Percentiles rank a stretch among this genome's conserved stretches.
Conservation (phyloP, 176 grass and related monocot genomes). For the Echinochloa phyllopogon region DNA sequence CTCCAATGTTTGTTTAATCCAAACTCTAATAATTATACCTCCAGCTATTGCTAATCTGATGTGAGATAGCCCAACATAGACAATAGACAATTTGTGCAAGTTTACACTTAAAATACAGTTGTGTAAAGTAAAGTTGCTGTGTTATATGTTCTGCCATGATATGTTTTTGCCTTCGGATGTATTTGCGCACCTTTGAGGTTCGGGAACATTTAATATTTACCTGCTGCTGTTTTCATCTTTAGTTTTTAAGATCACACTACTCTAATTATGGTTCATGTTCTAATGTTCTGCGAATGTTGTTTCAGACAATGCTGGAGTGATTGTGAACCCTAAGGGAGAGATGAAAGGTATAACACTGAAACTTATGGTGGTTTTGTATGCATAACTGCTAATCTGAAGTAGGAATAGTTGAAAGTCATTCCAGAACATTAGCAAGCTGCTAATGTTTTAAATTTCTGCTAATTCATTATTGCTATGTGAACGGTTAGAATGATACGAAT, state of each 20-base stretch:
- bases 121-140: not conserved
- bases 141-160: not conserved
- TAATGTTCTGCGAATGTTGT: constrained; percentile 9
- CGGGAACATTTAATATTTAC: not conserved
- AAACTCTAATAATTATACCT: not conserved
- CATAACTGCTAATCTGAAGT: not conserved
- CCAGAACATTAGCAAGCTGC: not conserved
- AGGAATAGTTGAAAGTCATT: not conserved
- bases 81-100: not conserved
- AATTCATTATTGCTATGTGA: not conserved
- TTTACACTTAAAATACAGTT: not conserved
- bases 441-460: not conserved
- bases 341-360: constrained; percentile 63
- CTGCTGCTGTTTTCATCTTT: not conserved
- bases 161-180: not conserved
- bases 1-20: not conserved
- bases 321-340: constrained; percentile 85
- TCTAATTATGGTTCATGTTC: not conserved
- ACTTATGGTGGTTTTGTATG: not conserved
- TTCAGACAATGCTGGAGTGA: constrained; percentile 82
- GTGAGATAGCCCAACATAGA: not conserved
- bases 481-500: not conserved
- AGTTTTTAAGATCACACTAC: not conserved
- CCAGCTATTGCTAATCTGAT: not conserved
- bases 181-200: not conserved